Evolutionary conservation across 139 green algal species (phyloP).

Genomic region (Penium margaritaceum): DNA sequence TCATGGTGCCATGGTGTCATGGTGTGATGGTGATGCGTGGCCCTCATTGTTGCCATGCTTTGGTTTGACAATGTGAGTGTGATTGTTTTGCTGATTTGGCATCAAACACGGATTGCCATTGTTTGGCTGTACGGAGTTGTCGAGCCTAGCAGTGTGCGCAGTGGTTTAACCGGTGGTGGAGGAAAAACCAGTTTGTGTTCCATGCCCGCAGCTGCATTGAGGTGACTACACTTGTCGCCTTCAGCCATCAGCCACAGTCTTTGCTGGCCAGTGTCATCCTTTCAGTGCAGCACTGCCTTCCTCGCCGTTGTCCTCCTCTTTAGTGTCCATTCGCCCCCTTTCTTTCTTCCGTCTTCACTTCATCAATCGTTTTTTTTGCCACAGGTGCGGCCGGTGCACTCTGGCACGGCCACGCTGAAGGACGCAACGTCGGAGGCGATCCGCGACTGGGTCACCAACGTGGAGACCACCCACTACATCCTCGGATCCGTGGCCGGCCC

Average conservation of each 20-base stretch:
- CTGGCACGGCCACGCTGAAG: slow-evolving; percentile 91
- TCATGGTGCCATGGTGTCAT: too few species aligned
- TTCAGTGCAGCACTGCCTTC: background rate
- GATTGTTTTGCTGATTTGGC: too few species aligned
- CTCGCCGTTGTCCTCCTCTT: background rate
- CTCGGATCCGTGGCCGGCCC: slow-evolving; percentile 88
- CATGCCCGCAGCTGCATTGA: too few species aligned
- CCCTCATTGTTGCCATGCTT: too few species aligned
- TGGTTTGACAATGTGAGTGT: too few species aligned
- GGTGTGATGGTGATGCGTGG: too few species aligned
- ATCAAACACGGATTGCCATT: too few species aligned
- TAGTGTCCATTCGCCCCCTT: background rate
- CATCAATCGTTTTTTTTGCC: background rate
- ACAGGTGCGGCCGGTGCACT: slow-evolving; percentile 63
- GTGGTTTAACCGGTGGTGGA: too few species aligned
- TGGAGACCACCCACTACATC: slow-evolving; percentile 99
- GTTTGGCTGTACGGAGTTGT: too few species aligned
- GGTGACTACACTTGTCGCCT: background rate
- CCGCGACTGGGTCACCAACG: slow-evolving; percentile 98
- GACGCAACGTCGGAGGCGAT: slow-evolving; percentile 95
- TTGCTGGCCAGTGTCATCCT: background rate
- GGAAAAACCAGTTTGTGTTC: too few species aligned
- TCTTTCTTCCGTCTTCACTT: background rate
- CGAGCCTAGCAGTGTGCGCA: too few species aligned
- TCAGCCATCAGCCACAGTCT: background rate